Evolutionary conservation across 176 grass and related monocot genomes (phyloP).

Genomic region (Saccharum officinarum): DNA sequence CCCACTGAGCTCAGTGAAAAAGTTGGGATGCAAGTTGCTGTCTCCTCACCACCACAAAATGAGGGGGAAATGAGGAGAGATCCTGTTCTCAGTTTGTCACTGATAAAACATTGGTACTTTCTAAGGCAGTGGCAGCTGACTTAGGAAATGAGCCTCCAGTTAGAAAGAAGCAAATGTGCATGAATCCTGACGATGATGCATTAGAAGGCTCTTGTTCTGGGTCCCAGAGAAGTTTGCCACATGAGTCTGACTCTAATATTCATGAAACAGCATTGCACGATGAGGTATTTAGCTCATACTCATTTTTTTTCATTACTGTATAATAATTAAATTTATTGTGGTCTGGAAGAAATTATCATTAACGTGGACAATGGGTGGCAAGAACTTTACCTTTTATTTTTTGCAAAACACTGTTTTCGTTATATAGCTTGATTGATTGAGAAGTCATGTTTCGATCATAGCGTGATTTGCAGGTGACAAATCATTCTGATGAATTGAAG

Average conservation of each 20-base stretch:
- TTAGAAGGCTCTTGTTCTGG: conserved; percentile 34
- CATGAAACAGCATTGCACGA: conserved; percentile 7
- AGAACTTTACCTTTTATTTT: background rate
- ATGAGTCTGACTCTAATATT: conserved; percentile 9
- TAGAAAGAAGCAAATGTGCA: conserved; percentile 22
- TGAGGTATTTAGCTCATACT: conserved; percentile 30
- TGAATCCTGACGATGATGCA: conserved; percentile 14
- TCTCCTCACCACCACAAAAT: conserved; percentile 9
- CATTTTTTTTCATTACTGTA: background rate
- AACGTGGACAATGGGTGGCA: background rate
- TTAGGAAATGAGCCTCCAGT: conserved; percentile 3
- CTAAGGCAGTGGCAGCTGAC: conserved; percentile 13
- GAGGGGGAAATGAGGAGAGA: background rate
- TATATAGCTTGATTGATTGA: conserved; percentile 29
- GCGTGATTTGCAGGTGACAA: background rate
- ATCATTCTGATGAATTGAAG: background rate
- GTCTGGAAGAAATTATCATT: background rate
- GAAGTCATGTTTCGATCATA: background rate
- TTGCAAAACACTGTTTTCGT: background rate
- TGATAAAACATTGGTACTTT: conserved; percentile 3
- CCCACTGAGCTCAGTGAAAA: conserved; percentile 19
- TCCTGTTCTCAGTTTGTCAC: background rate
- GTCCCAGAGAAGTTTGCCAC: conserved; percentile 2
- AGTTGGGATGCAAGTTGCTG: background rate
- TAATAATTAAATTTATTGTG: background rate